A percentile compares a stretch with the other conserved stretches of the same genome.
These are phyloP conservation scores for Starmerella khaoyaiensis DNA, from an alignment of 805 yeast species.

Conservation along the genomic window DNA sequence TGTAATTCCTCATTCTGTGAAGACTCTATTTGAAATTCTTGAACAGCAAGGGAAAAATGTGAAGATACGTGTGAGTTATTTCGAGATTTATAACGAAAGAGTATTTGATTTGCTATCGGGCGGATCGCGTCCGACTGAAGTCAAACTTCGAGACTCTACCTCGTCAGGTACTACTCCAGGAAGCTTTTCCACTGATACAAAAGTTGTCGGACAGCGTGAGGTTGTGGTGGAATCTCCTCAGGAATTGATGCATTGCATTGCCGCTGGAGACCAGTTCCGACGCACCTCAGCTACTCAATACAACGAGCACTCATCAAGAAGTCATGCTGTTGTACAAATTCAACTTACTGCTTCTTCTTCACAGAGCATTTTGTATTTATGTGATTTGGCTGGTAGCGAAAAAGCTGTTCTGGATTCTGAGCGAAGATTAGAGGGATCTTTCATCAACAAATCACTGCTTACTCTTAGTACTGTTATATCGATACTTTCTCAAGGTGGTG, in stretches of 20 bases:
- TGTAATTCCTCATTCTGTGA: constrained; percentile 54
- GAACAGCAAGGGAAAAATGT: constrained; percentile 9
- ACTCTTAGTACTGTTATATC: constrained; percentile 90
- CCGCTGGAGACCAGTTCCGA: constrained; percentile 59
- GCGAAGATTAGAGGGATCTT: constrained; percentile 87
- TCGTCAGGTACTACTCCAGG: constrained; percentile 51
- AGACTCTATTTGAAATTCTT: constrained; percentile 38
- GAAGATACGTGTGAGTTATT: constrained; percentile 51
- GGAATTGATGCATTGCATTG: constrained; percentile 49
- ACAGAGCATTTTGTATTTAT: constrained; percentile 60
- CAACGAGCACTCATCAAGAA: constrained; percentile 75
- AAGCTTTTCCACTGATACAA: constrained; percentile 43
- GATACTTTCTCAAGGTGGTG: constrained; percentile 41
- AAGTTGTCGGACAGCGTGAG: constrained; percentile 60
- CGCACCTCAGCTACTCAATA: constrained; percentile 82
- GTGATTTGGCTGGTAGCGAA: constrained; percentile 97
- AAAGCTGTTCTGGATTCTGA: constrained; percentile 61
- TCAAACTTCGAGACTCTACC: constrained; percentile 23
- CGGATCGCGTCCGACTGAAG: constrained; percentile 16
- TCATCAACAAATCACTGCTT: constrained; percentile 75
- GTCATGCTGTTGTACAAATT: constrained; percentile 79
- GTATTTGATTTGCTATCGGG: constrained; percentile 57
- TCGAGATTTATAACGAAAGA: constrained; percentile 80
- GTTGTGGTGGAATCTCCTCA: constrained; percentile 42
- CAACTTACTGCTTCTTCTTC: constrained; percentile 34